Evolutionary conservation across 192 early-diverging fungal species (phyloP).

Genomic region (Coemansia sp.): DNA sequence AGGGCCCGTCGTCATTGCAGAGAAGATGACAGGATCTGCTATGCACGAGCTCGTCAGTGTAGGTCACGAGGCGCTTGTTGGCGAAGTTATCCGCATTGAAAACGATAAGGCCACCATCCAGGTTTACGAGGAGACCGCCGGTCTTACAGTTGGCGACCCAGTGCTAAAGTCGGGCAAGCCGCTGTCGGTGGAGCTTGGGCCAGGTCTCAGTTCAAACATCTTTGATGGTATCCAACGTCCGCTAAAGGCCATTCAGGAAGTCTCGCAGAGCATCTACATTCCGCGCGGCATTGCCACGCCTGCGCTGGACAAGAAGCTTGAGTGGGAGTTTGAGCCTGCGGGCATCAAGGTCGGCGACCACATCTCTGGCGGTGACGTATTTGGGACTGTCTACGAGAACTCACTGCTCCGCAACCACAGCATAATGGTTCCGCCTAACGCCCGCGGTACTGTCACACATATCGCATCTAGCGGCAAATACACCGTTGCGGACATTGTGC

Average conservation of each 20-base stretch:
- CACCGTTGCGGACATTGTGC: constrained; percentile 83
- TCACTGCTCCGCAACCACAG: constrained; percentile 84
- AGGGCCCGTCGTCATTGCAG: constrained; percentile 98
- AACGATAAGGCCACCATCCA: constrained; percentile 99
- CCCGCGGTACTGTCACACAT: constrained; percentile 92
- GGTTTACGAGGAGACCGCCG: constrained; percentile 99
- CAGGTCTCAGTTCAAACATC: constrained; percentile 88
- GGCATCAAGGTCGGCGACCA: constrained; percentile 94
- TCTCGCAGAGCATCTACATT: constrained; percentile 96
- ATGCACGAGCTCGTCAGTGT: constrained; percentile 99
- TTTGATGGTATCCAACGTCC: constrained; percentile 99
- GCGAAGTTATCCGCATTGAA: constrained; percentile 99
- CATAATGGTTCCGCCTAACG: constrained; percentile 94
- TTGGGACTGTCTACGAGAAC: constrained; percentile 93
- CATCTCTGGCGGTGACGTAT: constrained; percentile 97
- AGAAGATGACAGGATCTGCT: constrained; percentile 94
- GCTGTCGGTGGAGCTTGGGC: constrained; percentile 96
- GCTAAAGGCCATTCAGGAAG: constrained; percentile 90
- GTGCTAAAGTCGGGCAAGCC: constrained; percentile 98
- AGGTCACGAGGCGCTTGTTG: constrained; percentile 94
- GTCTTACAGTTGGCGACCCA: constrained; percentile 98
- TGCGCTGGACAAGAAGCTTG: constrained; percentile 83
- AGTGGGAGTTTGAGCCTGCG: constrained; percentile 94
- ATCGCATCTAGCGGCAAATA: constrained; percentile 93
- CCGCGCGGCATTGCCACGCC: constrained; percentile 99